phyloP scores from a whole-genome alignment of 106 monocot genomes.

The Dendrobium catenatum region DNA sequence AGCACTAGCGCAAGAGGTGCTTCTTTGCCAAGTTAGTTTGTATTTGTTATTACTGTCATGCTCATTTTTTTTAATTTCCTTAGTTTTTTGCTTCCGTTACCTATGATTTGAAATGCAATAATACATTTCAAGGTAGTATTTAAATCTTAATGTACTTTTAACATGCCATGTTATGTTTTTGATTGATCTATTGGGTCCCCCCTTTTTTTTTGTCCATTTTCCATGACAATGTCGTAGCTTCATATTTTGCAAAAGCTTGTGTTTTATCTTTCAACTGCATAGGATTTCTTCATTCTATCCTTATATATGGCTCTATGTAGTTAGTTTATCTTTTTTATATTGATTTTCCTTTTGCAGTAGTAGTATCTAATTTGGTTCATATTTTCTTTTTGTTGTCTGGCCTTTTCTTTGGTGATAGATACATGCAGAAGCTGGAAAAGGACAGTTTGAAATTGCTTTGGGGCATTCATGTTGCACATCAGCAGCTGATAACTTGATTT shows the following conservation, averaged over 20 bases:
- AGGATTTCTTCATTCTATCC: neutral
- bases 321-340: neutral
- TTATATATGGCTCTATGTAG: neutral
- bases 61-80: neutral
- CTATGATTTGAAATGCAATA: neutral
- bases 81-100: neutral
- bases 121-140: neutral
- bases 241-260: neutral
- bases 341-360: neutral
- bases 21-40: neutral
- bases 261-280: neutral
- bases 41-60: neutral
- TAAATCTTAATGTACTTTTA: neutral
- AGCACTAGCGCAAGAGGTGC: neutral
- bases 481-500: slow-evolving; percentile 87
- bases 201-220: neutral
- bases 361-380: neutral
- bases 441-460: slow-evolving; percentile 82
- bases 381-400: slow-evolving; percentile 9
- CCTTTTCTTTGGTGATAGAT: slow-evolving; percentile 36
- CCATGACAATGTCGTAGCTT: neutral
- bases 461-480: slow-evolving; percentile 43
- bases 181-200: neutral
- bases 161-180: neutral
- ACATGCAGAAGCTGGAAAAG: slow-evolving; percentile 90